A percentile compares a stretch with the other conserved stretches of the same genome.
These are phyloP conservation scores for Penicillium janthinellum DNA, from an alignment of 2,329 filamentous ascomycete species.

Conservation along the genomic window DNA sequence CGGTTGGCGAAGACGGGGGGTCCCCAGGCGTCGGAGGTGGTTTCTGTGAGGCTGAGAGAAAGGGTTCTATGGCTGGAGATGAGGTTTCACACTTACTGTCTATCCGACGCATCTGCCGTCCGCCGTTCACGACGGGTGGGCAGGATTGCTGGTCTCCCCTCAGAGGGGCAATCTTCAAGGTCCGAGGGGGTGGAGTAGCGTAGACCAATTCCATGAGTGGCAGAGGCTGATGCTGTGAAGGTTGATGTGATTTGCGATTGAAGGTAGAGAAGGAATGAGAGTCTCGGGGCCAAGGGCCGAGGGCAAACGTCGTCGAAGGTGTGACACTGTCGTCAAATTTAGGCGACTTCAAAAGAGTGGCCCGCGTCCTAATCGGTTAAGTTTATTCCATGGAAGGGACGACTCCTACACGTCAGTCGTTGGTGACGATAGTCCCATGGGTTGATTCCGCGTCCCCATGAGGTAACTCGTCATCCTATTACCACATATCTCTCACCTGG, in stretches of 20 bases:
- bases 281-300: background rate
- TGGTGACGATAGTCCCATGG: background rate
- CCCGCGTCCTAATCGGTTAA: background rate
- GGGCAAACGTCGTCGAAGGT: background rate
- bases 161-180: background rate
- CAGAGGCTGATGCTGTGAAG: background rate
- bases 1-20: background rate
- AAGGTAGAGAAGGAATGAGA: background rate
- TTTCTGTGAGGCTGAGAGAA: background rate
- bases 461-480: background rate
- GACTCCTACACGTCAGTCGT: background rate
- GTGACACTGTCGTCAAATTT: background rate
- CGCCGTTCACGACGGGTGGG: background rate
- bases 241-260: background rate
- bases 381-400: background rate
- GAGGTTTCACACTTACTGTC: background rate
- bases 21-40: background rate
- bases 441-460: background rate
- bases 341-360: conserved; percentile 4
- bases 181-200: background rate
- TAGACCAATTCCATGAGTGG: background rate
- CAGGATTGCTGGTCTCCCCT: background rate
- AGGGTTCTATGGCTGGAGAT: no score
- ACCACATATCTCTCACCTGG: background rate
- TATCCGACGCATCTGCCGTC: background rate